Percentiles rank a stretch among this genome's conserved stretches.
These are phyloP conservation scores for Sclerotinia minor DNA, from an alignment of 2,329 filamentous ascomycete species.

Conservation along the genomic window DNA sequence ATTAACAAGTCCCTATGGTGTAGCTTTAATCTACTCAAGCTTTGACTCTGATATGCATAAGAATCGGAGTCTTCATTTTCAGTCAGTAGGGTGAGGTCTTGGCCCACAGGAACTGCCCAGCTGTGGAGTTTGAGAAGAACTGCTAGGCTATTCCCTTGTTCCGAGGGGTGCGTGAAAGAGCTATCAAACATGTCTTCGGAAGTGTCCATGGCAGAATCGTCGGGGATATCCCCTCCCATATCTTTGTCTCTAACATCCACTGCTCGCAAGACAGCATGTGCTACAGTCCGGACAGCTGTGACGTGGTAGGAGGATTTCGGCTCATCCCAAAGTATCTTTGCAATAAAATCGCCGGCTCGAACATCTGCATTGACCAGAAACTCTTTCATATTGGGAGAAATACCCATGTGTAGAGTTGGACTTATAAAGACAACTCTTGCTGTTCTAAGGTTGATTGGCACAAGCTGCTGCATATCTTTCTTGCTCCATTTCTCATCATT, in stretches of 20 bases:
- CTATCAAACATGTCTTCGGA: background rate
- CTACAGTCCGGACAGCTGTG: background rate
- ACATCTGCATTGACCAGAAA: constrained; percentile 8
- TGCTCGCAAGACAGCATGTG: background rate
- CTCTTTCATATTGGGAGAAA: background rate
- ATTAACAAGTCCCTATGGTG: constrained; percentile 9
- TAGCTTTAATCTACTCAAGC: background rate
- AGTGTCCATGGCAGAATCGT: constrained; percentile 6
- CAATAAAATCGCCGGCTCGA: constrained; percentile 7
- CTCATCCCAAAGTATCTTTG: constrained; percentile 1
- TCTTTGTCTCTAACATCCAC: background rate
- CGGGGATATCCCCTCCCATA: background rate
- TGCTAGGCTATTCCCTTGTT: too few relatives aligned
- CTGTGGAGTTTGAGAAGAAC: background rate
- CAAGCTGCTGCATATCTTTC: background rate
- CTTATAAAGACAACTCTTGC: background rate
- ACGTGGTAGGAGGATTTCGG: background rate
- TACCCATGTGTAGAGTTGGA: background rate
- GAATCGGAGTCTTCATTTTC: background rate
- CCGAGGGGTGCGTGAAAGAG: background rate
- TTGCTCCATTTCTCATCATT: background rate
- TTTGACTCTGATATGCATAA: background rate
- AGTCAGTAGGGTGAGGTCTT: background rate
- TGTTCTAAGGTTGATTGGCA: background rate
- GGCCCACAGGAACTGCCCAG: constrained; percentile 6